Base-by-base conservation (phyloP, 306 rosid species). In the Senna tora region DNA sequence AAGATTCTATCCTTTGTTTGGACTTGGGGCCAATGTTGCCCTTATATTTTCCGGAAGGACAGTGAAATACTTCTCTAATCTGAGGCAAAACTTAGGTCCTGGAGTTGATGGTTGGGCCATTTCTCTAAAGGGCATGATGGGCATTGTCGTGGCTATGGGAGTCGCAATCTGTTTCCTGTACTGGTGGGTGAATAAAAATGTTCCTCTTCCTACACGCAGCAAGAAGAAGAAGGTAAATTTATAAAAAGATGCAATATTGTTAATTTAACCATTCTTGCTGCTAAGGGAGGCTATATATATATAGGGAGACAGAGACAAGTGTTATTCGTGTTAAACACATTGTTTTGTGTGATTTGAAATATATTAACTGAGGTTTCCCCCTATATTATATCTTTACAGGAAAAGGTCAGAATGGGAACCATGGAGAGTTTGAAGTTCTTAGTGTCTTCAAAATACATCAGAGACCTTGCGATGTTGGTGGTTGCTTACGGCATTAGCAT, bases 71-170 rank as follows among this genome's bases (percentile, higher is more conserved):
- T 95, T 95, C 83, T 95, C 99, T 45, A 81, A 88, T 67, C 5
- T 95, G 86, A 88, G 99, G 85, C 19, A 75, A 38, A 72, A 69
- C 67, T 85, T 95, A 78, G 99, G 96, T 61, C 99, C 99, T 59
- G 99, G 99, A 63, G 96, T 95, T 69, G 99, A 95, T 87, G 99
- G 99, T 17, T 95, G 99, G 99, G 96, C 99, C 7, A 11, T 95
- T 16, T 95, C 99, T 56, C 80, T 95, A 15, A 92, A 74, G 80
- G 99, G 81, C 33, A 95, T 95, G 99, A 95, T 95, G 96, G 87
- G 99, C 80, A 95, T 95, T 43, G 99, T 95, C 61, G 99, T 95
- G 17, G 53, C 77, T 72, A 81, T 95, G 93, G 99, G 99, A 45
- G 25, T 88, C 9, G 75, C 84, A 15, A 95, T 95, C 78, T 95